Evolutionary conservation across 805 yeast species (phyloP).

Genomic region (Candida oleophila): DNA sequence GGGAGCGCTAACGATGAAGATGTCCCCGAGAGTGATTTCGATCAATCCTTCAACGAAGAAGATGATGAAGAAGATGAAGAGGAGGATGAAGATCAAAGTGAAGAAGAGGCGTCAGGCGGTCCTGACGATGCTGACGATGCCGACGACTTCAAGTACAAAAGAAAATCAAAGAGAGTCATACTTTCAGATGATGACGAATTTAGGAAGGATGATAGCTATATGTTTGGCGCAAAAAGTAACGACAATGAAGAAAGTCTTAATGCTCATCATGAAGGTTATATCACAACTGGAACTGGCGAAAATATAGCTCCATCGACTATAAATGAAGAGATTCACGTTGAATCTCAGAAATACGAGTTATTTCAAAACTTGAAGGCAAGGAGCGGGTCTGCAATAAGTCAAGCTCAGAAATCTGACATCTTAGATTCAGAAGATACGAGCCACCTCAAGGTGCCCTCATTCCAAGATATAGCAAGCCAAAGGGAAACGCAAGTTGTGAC

Average conservation of each 20-base stretch:
- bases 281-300: constrained; percentile 12
- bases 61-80: constrained; percentile 18
- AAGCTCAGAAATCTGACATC: constrained; percentile 8
- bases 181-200: constrained; percentile 12
- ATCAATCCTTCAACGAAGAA: constrained; percentile 20
- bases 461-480: constrained; percentile 16
- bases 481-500: constrained; percentile 13
- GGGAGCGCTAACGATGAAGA: constrained; percentile 14
- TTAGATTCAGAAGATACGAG: constrained; percentile 8
- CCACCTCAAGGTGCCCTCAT: constrained; percentile 18
- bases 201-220: constrained; percentile 26
- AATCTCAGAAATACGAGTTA: constrained; percentile 12
- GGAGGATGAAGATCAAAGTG: constrained; percentile 15
- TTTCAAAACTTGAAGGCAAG: constrained; percentile 26
- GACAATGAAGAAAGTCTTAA: constrained; percentile 10
- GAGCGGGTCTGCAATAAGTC: not conserved
- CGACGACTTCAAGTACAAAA: constrained; percentile 10
- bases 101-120: constrained; percentile 5
- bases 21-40: constrained; percentile 23
- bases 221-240: constrained; percentile 20
- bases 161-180: constrained; percentile 5
- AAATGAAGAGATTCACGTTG: not conserved
- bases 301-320: not conserved
- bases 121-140: constrained; percentile 13
- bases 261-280: constrained; percentile 11